Percentiles rank a stretch among this genome's conserved stretches.
These are phyloP conservation scores for Lichtheimia ornata DNA, from an alignment of 371 early-diverging fungal genomes.

Conservation along the genomic window DNA sequence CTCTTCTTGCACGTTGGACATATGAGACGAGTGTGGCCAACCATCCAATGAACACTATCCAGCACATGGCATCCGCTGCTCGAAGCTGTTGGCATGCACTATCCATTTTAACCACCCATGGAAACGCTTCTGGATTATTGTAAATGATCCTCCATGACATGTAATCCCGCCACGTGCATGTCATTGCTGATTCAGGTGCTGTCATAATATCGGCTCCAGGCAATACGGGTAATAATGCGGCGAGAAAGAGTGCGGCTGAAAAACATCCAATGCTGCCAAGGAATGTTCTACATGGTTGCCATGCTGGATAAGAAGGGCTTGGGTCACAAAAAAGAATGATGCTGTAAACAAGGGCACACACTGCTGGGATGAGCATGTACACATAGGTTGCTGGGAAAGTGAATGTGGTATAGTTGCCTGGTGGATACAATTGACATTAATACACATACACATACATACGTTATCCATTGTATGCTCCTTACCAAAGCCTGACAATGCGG, in stretches of 20 bases:
- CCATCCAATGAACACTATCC: constrained; percentile 39
- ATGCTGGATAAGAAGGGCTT: constrained; percentile 36
- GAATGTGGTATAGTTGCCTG: constrained; percentile 40
- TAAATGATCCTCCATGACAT: constrained; percentile 42
- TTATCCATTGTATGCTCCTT: background rate
- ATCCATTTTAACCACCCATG: constrained; percentile 46
- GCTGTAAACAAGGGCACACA: constrained; percentile 31
- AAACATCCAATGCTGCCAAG: constrained; percentile 23
- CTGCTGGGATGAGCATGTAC: constrained; percentile 41
- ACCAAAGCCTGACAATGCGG: constrained; percentile 40
- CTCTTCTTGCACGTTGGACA: constrained; percentile 10
- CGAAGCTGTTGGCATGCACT: constrained; percentile 32
- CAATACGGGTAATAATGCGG: constrained; percentile 30
- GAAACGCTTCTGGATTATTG: constrained; percentile 29
- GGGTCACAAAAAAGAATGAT: constrained; percentile 32
- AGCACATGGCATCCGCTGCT: constrained; percentile 33
- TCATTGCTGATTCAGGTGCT: constrained; percentile 28
- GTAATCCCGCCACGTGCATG: constrained; percentile 39
- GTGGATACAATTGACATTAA: background rate
- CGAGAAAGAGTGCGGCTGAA: constrained; percentile 25
- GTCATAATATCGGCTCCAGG: constrained; percentile 42
- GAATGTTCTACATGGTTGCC: constrained; percentile 43
- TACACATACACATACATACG: background rate
- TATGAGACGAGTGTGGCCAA: constrained; percentile 16
- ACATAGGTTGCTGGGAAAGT: constrained; percentile 47